Percentiles rank a stretch among this genome's conserved stretches.
phyloP scores from a whole-genome alignment of 768 basidiomycete genomes.

The Phaffia tasmanica region DNA sequence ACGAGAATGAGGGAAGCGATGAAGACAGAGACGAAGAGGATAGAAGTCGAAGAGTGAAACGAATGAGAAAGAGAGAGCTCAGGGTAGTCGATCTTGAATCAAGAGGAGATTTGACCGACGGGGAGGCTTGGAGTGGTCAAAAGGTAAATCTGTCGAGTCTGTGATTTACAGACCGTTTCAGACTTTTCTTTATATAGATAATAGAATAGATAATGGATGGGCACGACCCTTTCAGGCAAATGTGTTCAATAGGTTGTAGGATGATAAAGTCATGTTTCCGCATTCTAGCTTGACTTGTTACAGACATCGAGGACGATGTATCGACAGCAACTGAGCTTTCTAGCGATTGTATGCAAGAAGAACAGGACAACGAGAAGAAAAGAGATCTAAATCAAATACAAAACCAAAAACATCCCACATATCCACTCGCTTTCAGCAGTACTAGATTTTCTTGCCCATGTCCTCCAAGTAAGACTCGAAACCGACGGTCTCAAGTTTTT shows the following conservation, averaged over 20 bases:
- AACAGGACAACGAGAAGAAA: no score
- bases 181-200: no score
- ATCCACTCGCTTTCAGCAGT: conserved; percentile 19
- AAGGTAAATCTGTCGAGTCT: conserved; percentile 11
- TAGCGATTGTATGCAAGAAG: no score
- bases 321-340: no score
- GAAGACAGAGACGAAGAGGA: conserved; percentile 61
- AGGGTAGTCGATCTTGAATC: conserved; percentile 47
- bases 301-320: no score
- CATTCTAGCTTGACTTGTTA: no score
- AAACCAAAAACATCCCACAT: background rate
- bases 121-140: conserved; percentile 13
- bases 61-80: conserved; percentile 79
- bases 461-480: conserved; percentile 67
- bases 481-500: conserved; percentile 62
- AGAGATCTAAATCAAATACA: no score
- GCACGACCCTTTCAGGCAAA: no score
- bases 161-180: no score
- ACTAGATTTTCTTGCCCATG: conserved; percentile 32
- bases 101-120: conserved; percentile 16
- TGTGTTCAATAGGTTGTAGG: no score
- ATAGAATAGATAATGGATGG: no score
- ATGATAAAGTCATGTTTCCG: no score
- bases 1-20: conserved; percentile 54
- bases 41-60: conserved; percentile 52